Base-by-base conservation (phyloP, 202 grass and related monocot species). In the Panicum virgatum region DNA sequence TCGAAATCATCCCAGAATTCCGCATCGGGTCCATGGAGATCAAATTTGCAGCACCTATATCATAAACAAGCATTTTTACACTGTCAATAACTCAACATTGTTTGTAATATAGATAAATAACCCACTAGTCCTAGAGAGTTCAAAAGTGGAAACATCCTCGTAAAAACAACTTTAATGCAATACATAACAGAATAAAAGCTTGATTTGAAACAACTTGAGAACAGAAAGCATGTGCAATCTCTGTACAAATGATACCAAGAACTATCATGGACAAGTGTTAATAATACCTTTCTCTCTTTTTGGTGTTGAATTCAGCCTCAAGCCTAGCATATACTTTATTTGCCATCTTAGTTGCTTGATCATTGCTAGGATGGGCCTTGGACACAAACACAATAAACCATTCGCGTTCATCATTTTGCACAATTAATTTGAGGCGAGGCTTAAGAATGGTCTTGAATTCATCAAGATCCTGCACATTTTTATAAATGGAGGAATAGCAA, bases 371-470 rank as follows among this genome's bases (percentile, higher is more conserved):
- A 85, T 90, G 86, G 77, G 91, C 96, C 85, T 94, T 99, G 30
- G 89, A 99, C 34, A 99, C 91, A 87, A 93, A 99, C 65, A 99
- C 87, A 50, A 99, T 92, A 75, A 99, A 99, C 96, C 93, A 99
- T 84, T 99, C 96, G 32, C 86, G 86, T 18, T 99, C 96, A 78
- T 99, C 96, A 85, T 99, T 99, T 96, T 99, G 96, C 61, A 96
- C 91, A 76, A 99, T 96, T 89, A 99, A 90, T 89, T 94, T 99
- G 65, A 99, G 87, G 63, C 96, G 87, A 52, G 96, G 93, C 62
- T 96, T 99, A 87, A 99, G 80, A 87, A 99, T 99, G 53, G 93
- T 96, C 81, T 94, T 99, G 85, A 96, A 99, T 67, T 96, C 92
- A 82, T 99, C 96, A 69, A 99, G 96, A 76, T 99, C 96, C 96